Evolutionary conservation across 2,329 filamentous ascomycete species (phyloP), one percentile per base, ranked within the genome.

Genomic region (Microsporum canis): DNA sequence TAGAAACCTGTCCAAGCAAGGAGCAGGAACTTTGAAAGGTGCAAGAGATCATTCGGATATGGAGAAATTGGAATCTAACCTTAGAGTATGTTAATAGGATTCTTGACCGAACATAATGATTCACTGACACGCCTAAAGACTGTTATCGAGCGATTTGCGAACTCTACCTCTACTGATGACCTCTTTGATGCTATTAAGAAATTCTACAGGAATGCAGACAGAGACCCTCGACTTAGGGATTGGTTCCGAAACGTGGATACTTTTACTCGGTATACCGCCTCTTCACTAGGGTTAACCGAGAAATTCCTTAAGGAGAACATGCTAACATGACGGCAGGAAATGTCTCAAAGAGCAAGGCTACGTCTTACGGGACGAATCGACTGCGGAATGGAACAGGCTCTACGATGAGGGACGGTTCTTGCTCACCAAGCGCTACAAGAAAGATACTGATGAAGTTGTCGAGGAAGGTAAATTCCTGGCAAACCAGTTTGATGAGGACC

Each of bases 61-160:
- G 57, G 77, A 83, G 60, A 79, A 80, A 60, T 90, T 89, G 59
- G 89, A 96, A 77, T 79, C 82, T 75, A 87, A 96, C 71, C 80
- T 95, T 62, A 89, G 86, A 79, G 84, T 87, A 75, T 68, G 76
- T 69, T 69, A 34, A 57, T 38, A n/a, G 73, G 67, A 68, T 74
- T 75, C 62, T 60, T 65, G 43, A 63, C 57, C 63, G 71, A 65
- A 65, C 75, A 71, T 66, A 68, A 71, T 68, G 68, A 75, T 68
- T 74, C 75, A 77, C 80, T 83, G 74, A 83, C 76, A 66, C 68
- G 73, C 55, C 75, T 77, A 23, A 80, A 89, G 84, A 89, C 85
- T 6, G 80, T 99, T 23, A 86, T 99, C 66, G 94, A 97, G 79
- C 88, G 94, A 56, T 97, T 96, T 68, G 94, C 94, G 71, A 97